Conservation (phyloP, 352 stramenopile genomes). For the Globisporangium emineosum region DNA sequence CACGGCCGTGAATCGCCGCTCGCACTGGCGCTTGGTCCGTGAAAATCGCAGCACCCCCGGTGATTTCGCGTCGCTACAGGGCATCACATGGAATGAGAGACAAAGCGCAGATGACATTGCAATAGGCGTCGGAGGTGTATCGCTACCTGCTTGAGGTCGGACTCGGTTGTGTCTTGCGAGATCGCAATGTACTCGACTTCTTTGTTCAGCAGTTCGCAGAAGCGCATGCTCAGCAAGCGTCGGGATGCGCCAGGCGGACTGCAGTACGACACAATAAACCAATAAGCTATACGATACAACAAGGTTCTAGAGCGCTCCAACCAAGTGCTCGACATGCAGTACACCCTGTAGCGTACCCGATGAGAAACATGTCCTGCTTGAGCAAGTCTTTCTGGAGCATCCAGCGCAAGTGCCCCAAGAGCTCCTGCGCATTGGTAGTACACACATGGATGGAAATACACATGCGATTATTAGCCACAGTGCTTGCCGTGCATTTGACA, state of each 20-base stretch:
- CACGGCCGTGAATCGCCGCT: constrained; percentile 90
- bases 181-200: constrained; percentile 91
- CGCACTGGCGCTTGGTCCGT: constrained; percentile 91
- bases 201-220: constrained; percentile 81
- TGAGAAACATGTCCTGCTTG: constrained; percentile 87
- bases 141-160: constrained; percentile 90
- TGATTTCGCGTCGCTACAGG: constrained; percentile 59
- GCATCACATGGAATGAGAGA: background rate
- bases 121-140: no score
- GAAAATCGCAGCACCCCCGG: constrained; percentile 74
- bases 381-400: constrained; percentile 85
- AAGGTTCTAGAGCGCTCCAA: background rate
- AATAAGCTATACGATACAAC: background rate
- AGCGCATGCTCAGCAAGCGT: constrained; percentile 75
- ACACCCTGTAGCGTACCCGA: constrained; percentile 48
- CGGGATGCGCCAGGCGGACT: constrained; percentile 74
- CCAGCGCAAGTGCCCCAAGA: constrained; percentile 78
- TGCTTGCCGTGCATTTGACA: no score
- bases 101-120: background rate
- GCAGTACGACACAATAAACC: no score
- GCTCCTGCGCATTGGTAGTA: constrained; percentile 31
- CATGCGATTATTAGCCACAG: background rate
- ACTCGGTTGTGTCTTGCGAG: constrained; percentile 93
- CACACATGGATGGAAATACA: background rate
- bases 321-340: background rate